Evolutionary conservation across 2,329 filamentous ascomycete genomes (phyloP).

Genomic region (Triangularia setosa): DNA sequence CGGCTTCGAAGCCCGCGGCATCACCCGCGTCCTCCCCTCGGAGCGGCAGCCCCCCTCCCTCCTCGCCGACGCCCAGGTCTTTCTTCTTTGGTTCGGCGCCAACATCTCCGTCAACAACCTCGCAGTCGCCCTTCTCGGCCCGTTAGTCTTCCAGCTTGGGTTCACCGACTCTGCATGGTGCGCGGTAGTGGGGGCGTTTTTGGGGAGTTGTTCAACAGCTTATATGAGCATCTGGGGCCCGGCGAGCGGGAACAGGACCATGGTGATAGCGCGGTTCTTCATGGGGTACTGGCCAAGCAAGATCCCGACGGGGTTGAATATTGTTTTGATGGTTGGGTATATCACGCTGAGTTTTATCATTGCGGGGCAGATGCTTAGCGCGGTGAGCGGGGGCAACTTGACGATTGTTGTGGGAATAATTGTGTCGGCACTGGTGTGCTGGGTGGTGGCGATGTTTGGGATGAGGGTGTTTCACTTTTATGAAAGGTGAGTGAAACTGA

Average conservation of each 20-base stretch:
- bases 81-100: conserved; percentile 42
- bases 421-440: conserved; percentile 58
- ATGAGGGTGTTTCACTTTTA: conserved; percentile 66
- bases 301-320: conserved; percentile 29
- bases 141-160: conserved; percentile 29
- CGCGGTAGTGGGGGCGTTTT: conserved; percentile 27
- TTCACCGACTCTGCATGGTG: conserved; percentile 29
- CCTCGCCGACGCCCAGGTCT: conserved; percentile 37
- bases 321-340: conserved; percentile 32
- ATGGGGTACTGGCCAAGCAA: conserved; percentile 35
- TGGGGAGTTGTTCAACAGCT: conserved; percentile 26
- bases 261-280: conserved; percentile 28
- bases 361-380: conserved; percentile 64
- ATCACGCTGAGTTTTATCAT: conserved; percentile 60
- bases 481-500: conserved; percentile 45
- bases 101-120: conserved; percentile 44
- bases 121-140: conserved; percentile 31
- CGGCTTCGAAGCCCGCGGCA: conserved; percentile 39
- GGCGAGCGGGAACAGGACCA: conserved; percentile 28
- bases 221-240: conserved; percentile 32
- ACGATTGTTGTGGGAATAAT: conserved; percentile 65
- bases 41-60: conserved; percentile 34
- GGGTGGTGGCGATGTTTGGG: conserved; percentile 63
- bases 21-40: conserved; percentile 36
- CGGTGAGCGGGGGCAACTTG: conserved; percentile 55